phyloP scores from a whole-genome alignment of 148 eudicot species.

The Nyssa sinensis region DNA sequence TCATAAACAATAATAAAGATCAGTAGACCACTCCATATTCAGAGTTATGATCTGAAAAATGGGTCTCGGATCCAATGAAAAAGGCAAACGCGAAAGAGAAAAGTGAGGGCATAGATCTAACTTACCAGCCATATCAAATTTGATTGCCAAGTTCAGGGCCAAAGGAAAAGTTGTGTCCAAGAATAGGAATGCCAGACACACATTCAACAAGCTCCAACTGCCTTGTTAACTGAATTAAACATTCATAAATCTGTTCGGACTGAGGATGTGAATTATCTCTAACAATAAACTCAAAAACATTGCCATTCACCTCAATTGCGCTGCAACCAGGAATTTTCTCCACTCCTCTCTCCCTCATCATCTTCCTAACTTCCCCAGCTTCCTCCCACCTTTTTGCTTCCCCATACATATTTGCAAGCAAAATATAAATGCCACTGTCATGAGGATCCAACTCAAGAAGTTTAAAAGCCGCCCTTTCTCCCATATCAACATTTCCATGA shows the following conservation, averaged over 20 bases:
- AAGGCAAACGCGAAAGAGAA: background rate
- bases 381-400: conserved; percentile 63
- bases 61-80: background rate
- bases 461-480: conserved; percentile 62
- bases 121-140: conserved; percentile 4
- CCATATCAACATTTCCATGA: conserved; percentile 51
- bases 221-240: conserved; percentile 37
- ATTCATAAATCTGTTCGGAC: conserved; percentile 41
- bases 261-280: conserved; percentile 54
- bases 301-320: conserved; percentile 55
- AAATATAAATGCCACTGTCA: conserved; percentile 57
- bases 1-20: background rate
- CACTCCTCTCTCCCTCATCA: conserved; percentile 48
- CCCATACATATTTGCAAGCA: conserved; percentile 59
- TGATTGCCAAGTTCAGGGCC: conserved; percentile 6
- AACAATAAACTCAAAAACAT: conserved; percentile 46
- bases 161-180: conserved; percentile 17
- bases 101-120: background rate
- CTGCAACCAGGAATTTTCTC: conserved; percentile 71
- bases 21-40: background rate
- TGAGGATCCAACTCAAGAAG: conserved; percentile 59
- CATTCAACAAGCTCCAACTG: conserved; percentile 40
- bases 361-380: conserved; percentile 45
- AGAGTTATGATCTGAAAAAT: background rate
- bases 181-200: conserved; percentile 17